phyloP scores from a whole-genome alignment of 208 protist species.

The Trypanosoma theileri region DNA sequence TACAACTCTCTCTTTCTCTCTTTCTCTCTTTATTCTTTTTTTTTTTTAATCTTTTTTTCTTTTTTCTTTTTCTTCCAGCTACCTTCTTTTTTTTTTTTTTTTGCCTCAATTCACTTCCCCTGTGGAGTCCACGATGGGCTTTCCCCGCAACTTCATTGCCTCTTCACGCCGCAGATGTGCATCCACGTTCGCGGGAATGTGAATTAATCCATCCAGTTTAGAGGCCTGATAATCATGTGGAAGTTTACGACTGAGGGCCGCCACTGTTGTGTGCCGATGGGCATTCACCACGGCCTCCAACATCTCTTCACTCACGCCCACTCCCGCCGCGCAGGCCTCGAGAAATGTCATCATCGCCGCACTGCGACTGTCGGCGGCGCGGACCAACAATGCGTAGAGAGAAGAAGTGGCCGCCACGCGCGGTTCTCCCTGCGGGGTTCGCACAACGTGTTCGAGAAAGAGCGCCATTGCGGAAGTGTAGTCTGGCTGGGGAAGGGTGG shows the following conservation, averaged over 20 bases:
- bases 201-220: conserved; percentile 66
- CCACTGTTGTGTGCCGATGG: conserved; percentile 44
- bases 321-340: conserved; percentile 72
- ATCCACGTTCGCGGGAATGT: conserved; percentile 74
- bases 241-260: conserved; percentile 63
- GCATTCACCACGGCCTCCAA: conserved; percentile 67
- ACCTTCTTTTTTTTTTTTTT: not conserved
- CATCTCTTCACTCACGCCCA: conserved; percentile 51
- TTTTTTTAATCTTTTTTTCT: not conserved
- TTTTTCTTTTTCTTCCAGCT: not conserved
- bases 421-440: conserved; percentile 46
- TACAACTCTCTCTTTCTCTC: not conserved
- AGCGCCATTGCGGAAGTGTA: conserved; percentile 60
- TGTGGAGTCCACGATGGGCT: conserved; percentile 74
- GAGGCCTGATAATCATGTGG: conserved; percentile 79
- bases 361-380: conserved; percentile 73
- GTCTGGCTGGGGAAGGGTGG: conserved; percentile 63
- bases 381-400: conserved; percentile 74
- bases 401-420: conserved; percentile 38
- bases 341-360: conserved; percentile 86
- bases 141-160: conserved; percentile 64
- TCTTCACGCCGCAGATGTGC: conserved; percentile 84
- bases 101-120: conserved; percentile 45
- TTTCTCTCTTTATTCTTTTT: not conserved
- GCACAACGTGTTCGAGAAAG: conserved; percentile 74